Conservation (phyloP, 495 filamentous ascomycete genomes). For the Echria macrotheca region DNA sequence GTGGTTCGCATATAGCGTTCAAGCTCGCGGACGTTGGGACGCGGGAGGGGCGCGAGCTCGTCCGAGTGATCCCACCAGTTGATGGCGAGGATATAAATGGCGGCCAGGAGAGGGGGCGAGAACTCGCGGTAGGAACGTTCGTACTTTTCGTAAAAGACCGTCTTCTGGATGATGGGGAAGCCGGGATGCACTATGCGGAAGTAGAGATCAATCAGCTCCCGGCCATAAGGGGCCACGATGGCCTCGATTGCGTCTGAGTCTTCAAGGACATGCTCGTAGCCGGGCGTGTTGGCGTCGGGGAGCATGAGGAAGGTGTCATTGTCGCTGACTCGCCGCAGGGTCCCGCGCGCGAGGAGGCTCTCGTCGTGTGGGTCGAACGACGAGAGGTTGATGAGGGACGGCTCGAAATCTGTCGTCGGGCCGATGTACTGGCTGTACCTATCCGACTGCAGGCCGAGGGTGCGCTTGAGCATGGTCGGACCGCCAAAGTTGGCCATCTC, state of each 20-base stretch:
- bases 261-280: slow-evolving; percentile 54
- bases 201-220: slow-evolving; percentile 77
- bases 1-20: slow-evolving; percentile 72
- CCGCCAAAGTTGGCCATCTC: slow-evolving; percentile 59
- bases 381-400: slow-evolving; percentile 64
- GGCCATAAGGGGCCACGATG: slow-evolving; percentile 75
- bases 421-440: slow-evolving; percentile 62
- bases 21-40: slow-evolving; percentile 68
- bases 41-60: slow-evolving; percentile 55
- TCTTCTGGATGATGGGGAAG: slow-evolving; percentile 86
- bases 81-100: slow-evolving; percentile 84
- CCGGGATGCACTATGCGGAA: slow-evolving; percentile 83
- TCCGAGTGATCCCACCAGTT: slow-evolving; percentile 81
- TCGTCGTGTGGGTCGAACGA: slow-evolving; percentile 68
- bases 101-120: slow-evolving; percentile 77
- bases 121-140: slow-evolving; percentile 68
- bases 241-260: slow-evolving; percentile 76
- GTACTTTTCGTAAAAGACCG: slow-evolving; percentile 81
- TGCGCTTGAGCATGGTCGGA: slow-evolving; percentile 55
- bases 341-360: slow-evolving; percentile 59
- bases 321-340: slow-evolving; percentile 73
- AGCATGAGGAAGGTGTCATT: slow-evolving; percentile 80
- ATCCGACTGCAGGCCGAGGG: slow-evolving; percentile 56
- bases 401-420: slow-evolving; percentile 67
- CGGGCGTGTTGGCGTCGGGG: slow-evolving; percentile 57